Conservation (phyloP, 139 green algal species). For the Chlamydomonas eustigma region DNA sequence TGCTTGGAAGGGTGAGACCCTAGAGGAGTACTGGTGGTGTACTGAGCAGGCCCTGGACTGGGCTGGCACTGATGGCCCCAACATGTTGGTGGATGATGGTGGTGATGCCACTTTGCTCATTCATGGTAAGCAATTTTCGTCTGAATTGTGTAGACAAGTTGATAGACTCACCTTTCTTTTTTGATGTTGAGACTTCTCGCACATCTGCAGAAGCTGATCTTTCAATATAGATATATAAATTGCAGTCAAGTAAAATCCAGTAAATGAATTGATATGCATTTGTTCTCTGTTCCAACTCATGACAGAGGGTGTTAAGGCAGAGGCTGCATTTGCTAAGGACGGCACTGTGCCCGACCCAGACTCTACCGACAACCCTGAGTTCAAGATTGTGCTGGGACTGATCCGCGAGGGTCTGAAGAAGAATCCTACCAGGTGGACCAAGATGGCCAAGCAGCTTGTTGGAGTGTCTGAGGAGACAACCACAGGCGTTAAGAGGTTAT, state of each 20-base stretch:
- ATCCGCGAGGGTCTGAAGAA: constrained; percentile 80
- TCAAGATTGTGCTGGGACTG: constrained; percentile 95
- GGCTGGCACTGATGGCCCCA: constrained; percentile 72
- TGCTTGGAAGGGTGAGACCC: constrained; percentile 99
- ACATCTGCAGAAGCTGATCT: too few relatives aligned
- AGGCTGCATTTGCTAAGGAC: constrained; percentile 87
- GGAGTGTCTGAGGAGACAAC: constrained; percentile 99
- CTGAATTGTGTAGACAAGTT: too few relatives aligned
- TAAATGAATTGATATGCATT: too few relatives aligned
- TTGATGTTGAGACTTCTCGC: too few relatives aligned
- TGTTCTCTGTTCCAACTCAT: constrained; percentile 23
- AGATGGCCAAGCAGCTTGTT: constrained; percentile 78
- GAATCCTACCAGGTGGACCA: constrained; percentile 21
- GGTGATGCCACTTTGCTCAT: constrained; percentile 98
- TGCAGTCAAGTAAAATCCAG: too few relatives aligned
- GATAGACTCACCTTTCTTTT: too few relatives aligned
- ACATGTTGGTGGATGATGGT: constrained; percentile 98
- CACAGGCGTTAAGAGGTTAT: constrained; percentile 98
- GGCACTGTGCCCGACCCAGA: constrained; percentile 87
- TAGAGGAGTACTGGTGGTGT: constrained; percentile 99
- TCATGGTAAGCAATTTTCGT: constrained; percentile 91
- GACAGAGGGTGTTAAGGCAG: constrained; percentile 93
- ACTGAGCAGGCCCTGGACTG: constrained; percentile 92
- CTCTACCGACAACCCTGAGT: constrained; percentile 96
- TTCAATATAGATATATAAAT: too few relatives aligned